A percentile compares a stretch with the other conserved stretches of the same genome.
These are phyloP conservation scores for Globisporangium heterothallicum DNA, from an alignment of 352 stramenopile genomes.

Conservation along the genomic window DNA sequence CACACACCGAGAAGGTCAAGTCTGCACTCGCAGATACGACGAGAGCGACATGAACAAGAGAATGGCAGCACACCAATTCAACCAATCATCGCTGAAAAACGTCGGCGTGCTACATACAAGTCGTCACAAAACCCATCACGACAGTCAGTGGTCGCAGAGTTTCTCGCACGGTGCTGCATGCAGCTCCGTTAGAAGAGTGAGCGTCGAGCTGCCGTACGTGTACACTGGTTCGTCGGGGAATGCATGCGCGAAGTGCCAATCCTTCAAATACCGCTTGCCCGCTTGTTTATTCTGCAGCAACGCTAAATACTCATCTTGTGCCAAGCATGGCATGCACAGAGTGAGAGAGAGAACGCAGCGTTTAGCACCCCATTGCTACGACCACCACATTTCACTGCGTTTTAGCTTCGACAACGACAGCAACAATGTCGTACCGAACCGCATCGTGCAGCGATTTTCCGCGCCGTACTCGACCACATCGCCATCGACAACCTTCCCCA, in stretches of 20 bases:
- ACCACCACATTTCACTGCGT: no score
- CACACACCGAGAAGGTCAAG: no score
- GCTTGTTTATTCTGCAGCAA: constrained; percentile 34
- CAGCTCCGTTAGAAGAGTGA: background rate
- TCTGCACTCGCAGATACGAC: no score
- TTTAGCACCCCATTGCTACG: background rate
- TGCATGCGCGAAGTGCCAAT: constrained; percentile 80
- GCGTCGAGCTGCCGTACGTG: constrained; percentile 21
- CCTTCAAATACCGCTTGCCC: constrained; percentile 77
- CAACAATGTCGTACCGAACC: constrained; percentile 37
- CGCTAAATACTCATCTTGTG: constrained; percentile 57
- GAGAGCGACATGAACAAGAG: no score
- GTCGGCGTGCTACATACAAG: constrained; percentile 57
- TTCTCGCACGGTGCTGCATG: no score
- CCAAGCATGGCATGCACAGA: background rate
- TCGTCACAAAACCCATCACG: constrained; percentile 27
- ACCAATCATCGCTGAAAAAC: constrained; percentile 90
- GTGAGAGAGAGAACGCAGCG: background rate
- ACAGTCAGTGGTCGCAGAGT: no score
- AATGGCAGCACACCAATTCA: constrained; percentile 90
- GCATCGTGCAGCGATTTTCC: constrained; percentile 53
- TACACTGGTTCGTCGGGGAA: constrained; percentile 48
- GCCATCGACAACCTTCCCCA: constrained; percentile 50
- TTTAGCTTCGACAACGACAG: no score
- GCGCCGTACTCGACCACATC: constrained; percentile 52